Evolutionary conservation across 164 flowering plant species (phyloP).

Genomic region (Vitis cinerea): DNA sequence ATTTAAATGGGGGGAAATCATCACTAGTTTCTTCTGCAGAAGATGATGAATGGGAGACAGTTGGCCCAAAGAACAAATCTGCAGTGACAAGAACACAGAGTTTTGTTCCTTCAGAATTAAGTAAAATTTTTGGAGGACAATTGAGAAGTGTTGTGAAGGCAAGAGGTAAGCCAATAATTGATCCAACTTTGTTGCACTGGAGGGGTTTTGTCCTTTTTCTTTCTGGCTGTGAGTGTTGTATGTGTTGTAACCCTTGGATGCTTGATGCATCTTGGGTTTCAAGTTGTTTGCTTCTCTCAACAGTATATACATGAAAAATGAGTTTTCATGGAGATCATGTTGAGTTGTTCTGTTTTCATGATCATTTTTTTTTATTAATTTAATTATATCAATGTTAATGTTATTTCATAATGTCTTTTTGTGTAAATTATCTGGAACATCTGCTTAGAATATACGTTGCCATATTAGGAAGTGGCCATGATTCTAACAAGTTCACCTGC

Average conservation of each 20-base stretch:
- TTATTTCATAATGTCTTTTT: no score
- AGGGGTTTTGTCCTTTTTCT: neutral
- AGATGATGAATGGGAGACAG: slow-evolving; percentile 99
- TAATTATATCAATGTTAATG: no score
- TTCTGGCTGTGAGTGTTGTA: neutral
- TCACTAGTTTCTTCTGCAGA: slow-evolving; percentile 63
- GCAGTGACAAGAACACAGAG: slow-evolving; percentile 92
- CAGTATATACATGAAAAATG: no score
- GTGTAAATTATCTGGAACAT: no score
- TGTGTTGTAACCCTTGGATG: neutral
- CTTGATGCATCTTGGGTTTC: no score
- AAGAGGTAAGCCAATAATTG: slow-evolving; percentile 46
- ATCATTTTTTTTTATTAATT: no score
- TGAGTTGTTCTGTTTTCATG: no score
- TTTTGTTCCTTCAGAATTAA: slow-evolving; percentile 75
- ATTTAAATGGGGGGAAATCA: slow-evolving; percentile 29
- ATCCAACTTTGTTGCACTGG: neutral
- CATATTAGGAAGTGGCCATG: no score
- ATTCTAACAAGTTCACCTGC: no score
- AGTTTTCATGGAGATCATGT: no score
- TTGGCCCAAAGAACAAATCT: slow-evolving; percentile 93
- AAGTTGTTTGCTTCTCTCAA: no score
- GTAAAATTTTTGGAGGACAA: slow-evolving; percentile 91
- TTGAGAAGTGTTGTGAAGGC: slow-evolving; percentile 90
- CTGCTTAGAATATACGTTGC: no score